Evolutionary conservation across 371 early-diverging fungal genomes (phyloP).

Genomic region (Quaeritorhiza haematococci): DNA sequence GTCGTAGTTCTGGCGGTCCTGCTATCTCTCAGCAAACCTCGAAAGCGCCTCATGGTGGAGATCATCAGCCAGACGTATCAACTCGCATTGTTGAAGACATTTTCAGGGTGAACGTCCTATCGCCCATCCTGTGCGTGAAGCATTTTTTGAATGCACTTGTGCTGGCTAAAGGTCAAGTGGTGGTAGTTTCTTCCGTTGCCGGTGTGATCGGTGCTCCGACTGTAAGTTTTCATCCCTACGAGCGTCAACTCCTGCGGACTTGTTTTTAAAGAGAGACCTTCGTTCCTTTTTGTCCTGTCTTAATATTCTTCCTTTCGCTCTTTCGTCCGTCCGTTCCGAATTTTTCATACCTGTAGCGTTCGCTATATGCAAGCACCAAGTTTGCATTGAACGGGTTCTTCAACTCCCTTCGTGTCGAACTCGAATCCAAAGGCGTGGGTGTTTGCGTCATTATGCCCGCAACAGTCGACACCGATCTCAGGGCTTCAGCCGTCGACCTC

Average conservation of each 20-base stretch:
- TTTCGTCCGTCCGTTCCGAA: no score
- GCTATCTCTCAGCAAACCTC: constrained; percentile 18
- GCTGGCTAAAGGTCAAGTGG: constrained; percentile 38
- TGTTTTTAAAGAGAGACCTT: neutral
- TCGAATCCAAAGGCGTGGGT: constrained; percentile 49
- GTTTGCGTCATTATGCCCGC: constrained; percentile 72
- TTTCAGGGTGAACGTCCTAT: constrained; percentile 60
- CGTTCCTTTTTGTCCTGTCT: neutral
- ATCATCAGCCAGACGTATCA: no score
- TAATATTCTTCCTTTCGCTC: neutral
- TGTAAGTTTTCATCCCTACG: neutral
- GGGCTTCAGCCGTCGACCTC: constrained; percentile 65
- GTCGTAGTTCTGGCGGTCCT: constrained; percentile 2
- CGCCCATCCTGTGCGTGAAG: constrained; percentile 56
- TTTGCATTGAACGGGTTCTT: constrained; percentile 84
- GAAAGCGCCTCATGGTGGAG: no score
- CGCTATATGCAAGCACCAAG: constrained; percentile 76
- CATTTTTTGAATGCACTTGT: constrained; percentile 57
- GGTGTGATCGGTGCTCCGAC: constrained; percentile 78
- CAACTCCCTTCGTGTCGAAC: constrained; percentile 74
- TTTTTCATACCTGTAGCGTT: constrained; percentile 41
- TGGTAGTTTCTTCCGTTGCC: constrained; percentile 78
- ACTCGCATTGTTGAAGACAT: constrained; percentile 39
- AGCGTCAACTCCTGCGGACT: neutral
- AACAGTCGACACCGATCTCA: constrained; percentile 69